Conservation (phyloP, 2,329 filamentous ascomycete genomes). For the Plectosphaerella cucumerina region DNA sequence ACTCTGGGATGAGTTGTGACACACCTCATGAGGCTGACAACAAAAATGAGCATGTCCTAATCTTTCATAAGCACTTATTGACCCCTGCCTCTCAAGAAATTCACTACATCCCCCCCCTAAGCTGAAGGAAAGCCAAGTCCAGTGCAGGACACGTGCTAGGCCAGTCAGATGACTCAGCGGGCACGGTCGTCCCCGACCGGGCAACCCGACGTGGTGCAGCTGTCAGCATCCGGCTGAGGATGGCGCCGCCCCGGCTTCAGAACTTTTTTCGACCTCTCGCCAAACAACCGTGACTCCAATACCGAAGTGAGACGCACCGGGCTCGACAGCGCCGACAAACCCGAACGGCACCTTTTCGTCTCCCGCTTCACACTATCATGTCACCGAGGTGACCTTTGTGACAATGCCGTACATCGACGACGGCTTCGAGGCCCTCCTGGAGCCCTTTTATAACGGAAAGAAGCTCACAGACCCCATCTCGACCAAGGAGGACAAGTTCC, state of each 20-base stretch:
- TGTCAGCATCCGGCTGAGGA: not conserved
- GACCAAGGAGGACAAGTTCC: slow-evolving; percentile 84
- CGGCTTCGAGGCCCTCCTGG: slow-evolving; percentile 61
- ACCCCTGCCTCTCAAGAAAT: too few relatives aligned
- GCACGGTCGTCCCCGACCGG: too few relatives aligned
- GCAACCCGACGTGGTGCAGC: not conserved
- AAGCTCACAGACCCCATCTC: slow-evolving; percentile 62
- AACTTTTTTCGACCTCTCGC: not conserved
- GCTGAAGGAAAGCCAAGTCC: too few relatives aligned
- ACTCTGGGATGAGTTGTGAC: too few relatives aligned
- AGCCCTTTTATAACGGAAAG: slow-evolving; percentile 66
- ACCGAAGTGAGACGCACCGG: not conserved
- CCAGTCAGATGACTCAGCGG: too few relatives aligned
- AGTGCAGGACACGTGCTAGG: too few relatives aligned
- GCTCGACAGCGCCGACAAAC: too few relatives aligned
- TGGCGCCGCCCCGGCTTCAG: not conserved
- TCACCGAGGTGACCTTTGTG: slow-evolving; percentile 12
- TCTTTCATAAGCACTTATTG: too few relatives aligned
- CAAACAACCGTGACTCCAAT: not conserved
- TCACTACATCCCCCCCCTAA: too few relatives aligned
- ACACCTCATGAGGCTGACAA: too few relatives aligned
- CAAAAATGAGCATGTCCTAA: too few relatives aligned
- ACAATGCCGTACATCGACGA: slow-evolving; percentile 55
- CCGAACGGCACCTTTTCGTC: too few relatives aligned
- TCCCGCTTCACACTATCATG: not conserved